Evolutionary conservation across 345 rosid genomes (phyloP).

Genomic region (Capsella bursapastoris): DNA sequence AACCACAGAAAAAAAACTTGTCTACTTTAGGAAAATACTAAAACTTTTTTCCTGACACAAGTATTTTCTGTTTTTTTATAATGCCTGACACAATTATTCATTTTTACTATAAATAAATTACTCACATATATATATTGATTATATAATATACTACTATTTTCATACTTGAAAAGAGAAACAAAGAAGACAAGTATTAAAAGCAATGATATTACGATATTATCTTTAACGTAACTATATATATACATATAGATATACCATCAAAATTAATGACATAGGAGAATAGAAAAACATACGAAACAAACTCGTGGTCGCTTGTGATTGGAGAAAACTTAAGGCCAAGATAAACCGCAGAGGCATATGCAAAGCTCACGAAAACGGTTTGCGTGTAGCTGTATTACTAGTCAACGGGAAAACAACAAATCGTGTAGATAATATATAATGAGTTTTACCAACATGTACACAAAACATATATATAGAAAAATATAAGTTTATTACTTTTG

Average conservation of each 20-base stretch:
- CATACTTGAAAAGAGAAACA: neutral
- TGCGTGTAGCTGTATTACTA: conserved; percentile 18
- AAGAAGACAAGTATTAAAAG: conserved; percentile 8
- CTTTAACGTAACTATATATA: conserved; percentile 13
- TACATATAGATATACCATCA: neutral
- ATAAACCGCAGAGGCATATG: conserved; percentile 5
- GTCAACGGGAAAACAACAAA: neutral
- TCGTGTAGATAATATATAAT: neutral
- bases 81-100: neutral
- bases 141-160: neutral
- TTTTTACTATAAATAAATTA: neutral
- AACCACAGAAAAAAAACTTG: neutral
- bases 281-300: neutral
- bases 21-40: neutral
- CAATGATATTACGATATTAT: conserved; percentile 6
- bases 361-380: conserved; percentile 10
- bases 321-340: conserved; percentile 15
- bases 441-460: neutral
- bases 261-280: conserved; percentile 10
- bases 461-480: neutral
- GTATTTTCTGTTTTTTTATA: neutral
- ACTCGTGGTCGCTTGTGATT: neutral
- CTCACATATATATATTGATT: neutral
- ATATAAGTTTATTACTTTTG: neutral
- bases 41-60: conserved; percentile 15